These are phyloP conservation scores for Vigna hirtella DNA, from an alignment of 306 rosid species.

Conservation along the genomic window DNA sequence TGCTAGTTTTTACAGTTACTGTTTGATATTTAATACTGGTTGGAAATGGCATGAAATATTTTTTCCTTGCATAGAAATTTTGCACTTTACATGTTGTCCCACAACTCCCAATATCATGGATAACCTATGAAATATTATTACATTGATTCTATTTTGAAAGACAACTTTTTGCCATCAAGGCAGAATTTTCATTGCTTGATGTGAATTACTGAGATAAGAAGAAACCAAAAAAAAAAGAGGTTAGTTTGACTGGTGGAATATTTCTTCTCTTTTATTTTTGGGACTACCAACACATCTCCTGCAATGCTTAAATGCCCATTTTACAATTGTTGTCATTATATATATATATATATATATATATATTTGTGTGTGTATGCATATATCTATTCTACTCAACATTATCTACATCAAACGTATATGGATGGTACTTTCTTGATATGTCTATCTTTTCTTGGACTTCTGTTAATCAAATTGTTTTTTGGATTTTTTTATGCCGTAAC, in stretches of 20 bases:
- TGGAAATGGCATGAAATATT: conserved; percentile 18
- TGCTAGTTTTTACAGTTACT: conserved; percentile 10
- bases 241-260: background rate
- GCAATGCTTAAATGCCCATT: conserved; percentile 1
- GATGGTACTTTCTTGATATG: conserved; percentile 7
- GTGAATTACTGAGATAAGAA: background rate
- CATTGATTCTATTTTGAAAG: conserved; percentile 10
- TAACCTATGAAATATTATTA: conserved; percentile 29
- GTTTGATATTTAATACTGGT: conserved; percentile 10
- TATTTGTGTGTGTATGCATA: too few relatives aligned
- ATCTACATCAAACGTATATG: conserved; percentile 1
- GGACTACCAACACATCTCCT: conserved; percentile 3
- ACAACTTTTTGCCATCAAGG: conserved; percentile 1
- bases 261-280: conserved; percentile 22
- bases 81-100: background rate
- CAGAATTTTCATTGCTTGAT: background rate
- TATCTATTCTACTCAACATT: conserved; percentile 10
- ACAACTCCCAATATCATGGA: conserved; percentile 6
- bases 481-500: conserved; percentile 37
- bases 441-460: conserved; percentile 24
- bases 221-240: background rate
- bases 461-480: conserved; percentile 36
- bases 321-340: background rate
- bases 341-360: too few relatives aligned
- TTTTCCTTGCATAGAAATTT: conserved; percentile 1